Evolutionary conservation across 352 stramenopile genomes (phyloP).

Genomic region (Pythium dissotocum): DNA sequence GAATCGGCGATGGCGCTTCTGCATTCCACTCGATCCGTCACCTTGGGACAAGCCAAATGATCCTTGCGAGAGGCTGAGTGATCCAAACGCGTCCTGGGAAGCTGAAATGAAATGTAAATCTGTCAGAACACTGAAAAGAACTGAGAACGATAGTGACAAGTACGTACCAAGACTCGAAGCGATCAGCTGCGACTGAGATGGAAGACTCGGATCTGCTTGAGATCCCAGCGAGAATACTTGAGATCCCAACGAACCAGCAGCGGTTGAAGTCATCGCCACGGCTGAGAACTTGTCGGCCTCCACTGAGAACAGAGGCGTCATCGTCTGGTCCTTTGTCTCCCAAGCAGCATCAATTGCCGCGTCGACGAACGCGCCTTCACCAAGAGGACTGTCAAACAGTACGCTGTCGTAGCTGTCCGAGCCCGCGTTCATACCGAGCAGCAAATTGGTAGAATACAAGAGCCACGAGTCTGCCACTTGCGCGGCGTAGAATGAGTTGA

Average conservation of each 20-base stretch:
- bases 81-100: slow-evolving; percentile 16
- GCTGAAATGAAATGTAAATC: background rate
- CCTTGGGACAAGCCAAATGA: slow-evolving; percentile 12
- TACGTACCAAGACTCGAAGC: slow-evolving; percentile 22
- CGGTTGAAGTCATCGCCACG: background rate
- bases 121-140: background rate
- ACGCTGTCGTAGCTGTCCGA: slow-evolving; percentile 31
- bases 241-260: slow-evolving; percentile 1
- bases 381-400: slow-evolving; percentile 58
- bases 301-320: slow-evolving; percentile 78
- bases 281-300: slow-evolving; percentile 57
- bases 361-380: slow-evolving; percentile 46
- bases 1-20: slow-evolving; percentile 30
- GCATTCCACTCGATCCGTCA: background rate
- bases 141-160: background rate
- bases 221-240: slow-evolving; percentile 12
- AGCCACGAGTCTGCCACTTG: slow-evolving; percentile 64
- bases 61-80: slow-evolving; percentile 10
- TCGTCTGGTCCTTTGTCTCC: slow-evolving; percentile 65
- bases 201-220: slow-evolving; percentile 11
- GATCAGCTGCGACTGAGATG: slow-evolving; percentile 28
- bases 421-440: slow-evolving; percentile 41
- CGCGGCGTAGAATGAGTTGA: slow-evolving; percentile 43
- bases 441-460: slow-evolving; percentile 63
- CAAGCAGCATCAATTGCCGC: slow-evolving; percentile 65